Evolutionary conservation across 352 stramenopile species (phyloP).

Genomic region (Globisporangium apiculatum): DNA sequence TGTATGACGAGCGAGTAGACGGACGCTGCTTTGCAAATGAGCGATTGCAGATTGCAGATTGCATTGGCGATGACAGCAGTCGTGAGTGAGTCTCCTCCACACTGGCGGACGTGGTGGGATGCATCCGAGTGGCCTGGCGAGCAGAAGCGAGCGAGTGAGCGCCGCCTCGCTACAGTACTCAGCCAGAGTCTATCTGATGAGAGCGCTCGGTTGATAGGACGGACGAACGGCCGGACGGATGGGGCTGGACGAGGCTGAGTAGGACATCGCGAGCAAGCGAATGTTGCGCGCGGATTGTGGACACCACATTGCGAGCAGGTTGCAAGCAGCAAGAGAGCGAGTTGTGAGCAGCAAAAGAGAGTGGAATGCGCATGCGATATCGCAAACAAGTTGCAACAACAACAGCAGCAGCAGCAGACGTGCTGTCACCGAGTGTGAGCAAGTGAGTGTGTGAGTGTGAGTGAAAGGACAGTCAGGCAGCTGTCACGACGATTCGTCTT

Average conservation of each 20-base stretch:
- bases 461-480: not conserved
- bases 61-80: not conserved
- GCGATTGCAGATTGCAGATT: too few species aligned
- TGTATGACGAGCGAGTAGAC: not conserved
- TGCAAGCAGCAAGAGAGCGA: not conserved
- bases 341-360: not conserved
- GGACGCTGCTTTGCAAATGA: slow-evolving; percentile 1
- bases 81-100: too few species aligned
- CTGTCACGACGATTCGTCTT: not conserved
- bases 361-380: not conserved
- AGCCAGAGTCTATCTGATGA: not conserved
- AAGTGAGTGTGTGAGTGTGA: not conserved
- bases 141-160: too few species aligned
- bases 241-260: too few species aligned
- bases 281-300: not conserved
- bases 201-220: not conserved
- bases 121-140: too few species aligned
- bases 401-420: not conserved
- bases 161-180: not conserved
- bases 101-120: too few species aligned
- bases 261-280: not conserved
- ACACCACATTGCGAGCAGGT: not conserved
- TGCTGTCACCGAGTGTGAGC: not conserved
- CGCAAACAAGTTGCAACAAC: not conserved
- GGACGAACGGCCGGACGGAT: not conserved